Percentiles rank a stretch among this genome's conserved stretches.
Conservation (phyloP, 2,329 filamentous ascomycete genomes). For the Phyllachora maydis region DNA sequence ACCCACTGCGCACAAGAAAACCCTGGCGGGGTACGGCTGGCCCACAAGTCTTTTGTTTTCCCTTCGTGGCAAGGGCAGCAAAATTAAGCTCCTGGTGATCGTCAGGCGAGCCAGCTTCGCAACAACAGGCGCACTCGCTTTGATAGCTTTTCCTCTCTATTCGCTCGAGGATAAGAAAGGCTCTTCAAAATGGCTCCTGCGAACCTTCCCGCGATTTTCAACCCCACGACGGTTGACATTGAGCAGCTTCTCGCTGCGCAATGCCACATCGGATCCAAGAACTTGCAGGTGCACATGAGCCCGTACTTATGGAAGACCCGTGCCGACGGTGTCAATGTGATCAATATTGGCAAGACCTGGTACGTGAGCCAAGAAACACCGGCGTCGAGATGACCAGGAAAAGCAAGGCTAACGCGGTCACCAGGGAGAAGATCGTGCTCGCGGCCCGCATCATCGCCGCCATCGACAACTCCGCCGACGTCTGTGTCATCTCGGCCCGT, state of each 20-base stretch:
- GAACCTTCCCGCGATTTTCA: constrained; percentile 89
- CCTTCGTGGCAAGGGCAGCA: too few species aligned
- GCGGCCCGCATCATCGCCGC: constrained; percentile 97
- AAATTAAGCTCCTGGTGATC: too few species aligned
- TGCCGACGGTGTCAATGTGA: constrained; percentile 91
- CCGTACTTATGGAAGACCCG: constrained; percentile 99
- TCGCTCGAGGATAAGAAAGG: too few species aligned
- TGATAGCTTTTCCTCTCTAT: too few species aligned
- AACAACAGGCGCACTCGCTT: too few species aligned
- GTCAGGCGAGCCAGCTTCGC: too few species aligned
- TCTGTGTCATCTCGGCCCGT: constrained; percentile 98
- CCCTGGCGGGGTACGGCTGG: too few species aligned
- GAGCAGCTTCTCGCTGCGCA: constrained; percentile 98
- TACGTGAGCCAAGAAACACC: constrained; percentile 24
- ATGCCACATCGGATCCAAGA: constrained; percentile 94
- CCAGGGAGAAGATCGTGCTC: constrained; percentile 98
- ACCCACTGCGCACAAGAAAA: too few species aligned
- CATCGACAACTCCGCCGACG: constrained; percentile 98
- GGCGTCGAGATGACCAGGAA: constrained; percentile 1
- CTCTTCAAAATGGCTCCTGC: constrained; percentile 75
- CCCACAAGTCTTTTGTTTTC: too few species aligned
- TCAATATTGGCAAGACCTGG: constrained; percentile 99
- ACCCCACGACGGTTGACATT: constrained; percentile 94
- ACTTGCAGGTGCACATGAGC: constrained; percentile 83
- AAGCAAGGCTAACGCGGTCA: constrained; percentile 8